Conservation (phyloP, 2,329 filamentous ascomycete species). For the Chalaropsis thielavioides region DNA sequence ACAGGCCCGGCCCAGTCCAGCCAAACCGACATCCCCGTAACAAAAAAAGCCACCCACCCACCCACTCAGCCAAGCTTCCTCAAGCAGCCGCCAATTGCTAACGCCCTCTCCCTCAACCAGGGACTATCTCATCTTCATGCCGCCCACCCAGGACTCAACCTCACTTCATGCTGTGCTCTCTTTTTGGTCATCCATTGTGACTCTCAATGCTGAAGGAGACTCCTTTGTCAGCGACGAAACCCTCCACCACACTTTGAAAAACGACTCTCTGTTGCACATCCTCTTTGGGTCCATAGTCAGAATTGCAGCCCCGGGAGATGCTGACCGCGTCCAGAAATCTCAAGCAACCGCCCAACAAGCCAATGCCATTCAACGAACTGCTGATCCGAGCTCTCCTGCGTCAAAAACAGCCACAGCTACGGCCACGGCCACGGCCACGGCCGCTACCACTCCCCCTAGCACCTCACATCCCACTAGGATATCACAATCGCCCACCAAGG, state of each 20-base stretch:
- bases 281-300: constrained; percentile 64
- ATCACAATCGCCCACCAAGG: neutral
- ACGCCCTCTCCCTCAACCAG: constrained; percentile 30
- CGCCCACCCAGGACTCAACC: constrained; percentile 43
- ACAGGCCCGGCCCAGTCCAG: neutral
- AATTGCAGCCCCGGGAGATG: constrained; percentile 19
- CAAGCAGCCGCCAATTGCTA: neutral
- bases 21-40: neutral
- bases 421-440: neutral
- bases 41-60: neutral
- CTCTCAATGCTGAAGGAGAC: constrained; percentile 85
- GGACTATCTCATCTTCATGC: constrained; percentile 88
- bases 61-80: neutral
- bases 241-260: constrained; percentile 87
- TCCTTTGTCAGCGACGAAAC: constrained; percentile 82
- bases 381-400: neutral
- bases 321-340: constrained; percentile 14
- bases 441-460: neutral
- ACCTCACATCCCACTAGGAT: neutral
- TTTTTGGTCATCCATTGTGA: constrained; percentile 81
- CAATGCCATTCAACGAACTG: neutral
- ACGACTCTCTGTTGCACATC: constrained; percentile 52
- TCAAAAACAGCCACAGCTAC: neutral
- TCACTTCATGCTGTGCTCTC: constrained; percentile 68
- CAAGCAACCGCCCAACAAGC: constrained; percentile 2